Evolutionary conservation across 2,329 filamentous ascomycete species (phyloP), one percentile per base, ranked within the genome.

Genomic region (Clonostachys rhizophaga): DNA sequence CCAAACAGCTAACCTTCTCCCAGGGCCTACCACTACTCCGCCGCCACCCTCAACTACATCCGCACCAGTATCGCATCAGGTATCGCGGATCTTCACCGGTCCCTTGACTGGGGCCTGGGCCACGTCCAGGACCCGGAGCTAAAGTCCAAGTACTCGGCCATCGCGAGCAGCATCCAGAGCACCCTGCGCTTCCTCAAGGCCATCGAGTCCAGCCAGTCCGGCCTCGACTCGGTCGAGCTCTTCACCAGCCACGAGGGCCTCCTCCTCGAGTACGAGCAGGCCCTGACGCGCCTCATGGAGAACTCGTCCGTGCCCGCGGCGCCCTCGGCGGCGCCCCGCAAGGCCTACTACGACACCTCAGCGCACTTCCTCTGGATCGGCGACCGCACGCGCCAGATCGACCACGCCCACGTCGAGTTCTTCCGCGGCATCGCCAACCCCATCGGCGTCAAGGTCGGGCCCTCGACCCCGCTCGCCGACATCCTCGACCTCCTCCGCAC

Each of bases 311-410:
- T 53, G 10, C 51, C 52, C 18, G 50, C 55, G 41, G 43, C 47
- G 54, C 45, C 45, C 54, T 56, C 50, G 51, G 49, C 50, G 34
- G 34, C 49, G 41, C 35, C 53, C 11, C 39, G 14, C 17, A 49
- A 45, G 41, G 53, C 85, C 59, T 95, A 89, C 78, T 97, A 95
- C 72, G 87, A 96, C 68, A 97, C 92, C 0, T 95, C 90, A 5
- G 89, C 90, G 0, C 94, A 99, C 65, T 97, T 99, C 73, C 79
- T 99, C 64, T 99, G 94, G 94, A 95, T 99, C 58, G 94, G 94
- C 47, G 94, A 99, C 67, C 88, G 94, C 54, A 99, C 94, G 3
- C 83, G 94, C 42, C 92, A 97, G 68, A 82, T 96, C 42, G 87
- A 94, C 62, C 89, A 92, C 57, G 92, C 87, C 0, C 94, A 99